These are phyloP conservation scores for Panaeolus papilionaceus DNA, from an alignment of 768 basidiomycete species.

Conservation along the genomic window DNA sequence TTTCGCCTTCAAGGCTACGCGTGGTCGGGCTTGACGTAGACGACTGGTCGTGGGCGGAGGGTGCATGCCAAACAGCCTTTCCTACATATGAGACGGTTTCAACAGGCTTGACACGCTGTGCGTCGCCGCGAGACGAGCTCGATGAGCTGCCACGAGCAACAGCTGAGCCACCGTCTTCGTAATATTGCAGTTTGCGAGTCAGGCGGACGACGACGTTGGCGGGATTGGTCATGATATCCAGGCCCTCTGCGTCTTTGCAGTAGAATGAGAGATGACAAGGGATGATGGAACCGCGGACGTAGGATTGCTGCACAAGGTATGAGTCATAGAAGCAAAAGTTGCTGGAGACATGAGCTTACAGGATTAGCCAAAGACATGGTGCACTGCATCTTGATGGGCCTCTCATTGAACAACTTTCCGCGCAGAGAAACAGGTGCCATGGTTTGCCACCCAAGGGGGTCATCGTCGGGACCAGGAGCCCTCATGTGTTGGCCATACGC, in stretches of 20 bases:
- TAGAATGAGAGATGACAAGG: constrained; percentile 40
- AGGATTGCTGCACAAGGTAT: constrained; percentile 33
- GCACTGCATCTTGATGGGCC: constrained; percentile 34
- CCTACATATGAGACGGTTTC: constrained; percentile 26
- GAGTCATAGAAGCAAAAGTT: not conserved
- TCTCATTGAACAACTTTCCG: constrained; percentile 31
- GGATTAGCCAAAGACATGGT: constrained; percentile 25
- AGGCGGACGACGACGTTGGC: constrained; percentile 34
- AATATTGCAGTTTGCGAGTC: constrained; percentile 35
- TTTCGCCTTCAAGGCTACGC: constrained; percentile 38
- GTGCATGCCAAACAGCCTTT: constrained; percentile 38
- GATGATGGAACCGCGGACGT: constrained; percentile 46
- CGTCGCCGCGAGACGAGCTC: constrained; percentile 12
- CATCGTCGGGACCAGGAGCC: constrained; percentile 39
- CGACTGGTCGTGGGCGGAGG: constrained; percentile 14
- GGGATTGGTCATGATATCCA: constrained; percentile 37
- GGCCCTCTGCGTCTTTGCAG: constrained; percentile 34
- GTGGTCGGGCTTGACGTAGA: constrained; percentile 14
- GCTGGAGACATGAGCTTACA: not conserved
- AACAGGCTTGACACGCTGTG: constrained; percentile 8
- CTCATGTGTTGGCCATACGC: constrained; percentile 38
- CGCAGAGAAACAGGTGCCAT: constrained; percentile 27
- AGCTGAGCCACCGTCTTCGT: constrained; percentile 24
- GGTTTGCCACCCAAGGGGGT: constrained; percentile 43
- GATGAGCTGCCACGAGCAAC: constrained; percentile 7